These are phyloP conservation scores for Triangularia verruculosa DNA, from an alignment of 2,329 filamentous ascomycete species.

Conservation along the genomic window DNA sequence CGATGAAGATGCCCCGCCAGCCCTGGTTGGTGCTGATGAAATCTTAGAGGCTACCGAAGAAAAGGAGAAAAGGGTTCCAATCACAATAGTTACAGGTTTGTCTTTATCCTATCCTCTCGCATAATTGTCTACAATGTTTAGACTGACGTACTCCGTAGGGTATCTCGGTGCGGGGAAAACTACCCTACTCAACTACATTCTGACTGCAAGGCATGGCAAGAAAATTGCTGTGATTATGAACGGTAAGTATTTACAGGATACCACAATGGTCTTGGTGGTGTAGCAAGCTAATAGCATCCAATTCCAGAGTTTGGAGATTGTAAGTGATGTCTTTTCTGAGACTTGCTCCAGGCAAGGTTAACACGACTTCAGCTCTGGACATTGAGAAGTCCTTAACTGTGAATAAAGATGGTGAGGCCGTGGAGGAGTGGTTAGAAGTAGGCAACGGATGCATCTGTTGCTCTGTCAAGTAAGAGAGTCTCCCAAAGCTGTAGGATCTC, in stretches of 20 bases:
- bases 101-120: slow-evolving; percentile 30
- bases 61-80: slow-evolving; percentile 66
- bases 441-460: slow-evolving; percentile 98
- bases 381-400: slow-evolving; percentile 96
- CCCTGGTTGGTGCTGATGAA: slow-evolving; percentile 52
- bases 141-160: slow-evolving; percentile 47
- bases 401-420: slow-evolving; percentile 75
- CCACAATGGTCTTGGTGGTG: slow-evolving; percentile 21
- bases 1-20: slow-evolving; percentile 60
- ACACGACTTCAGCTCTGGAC: slow-evolving; percentile 64
- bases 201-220: slow-evolving; percentile 93
- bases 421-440: slow-evolving; percentile 92
- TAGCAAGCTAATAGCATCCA: slow-evolving; percentile 18
- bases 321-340: slow-evolving; percentile 16
- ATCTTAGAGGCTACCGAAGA: slow-evolving; percentile 44
- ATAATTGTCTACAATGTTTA: slow-evolving; percentile 2
- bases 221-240: slow-evolving; percentile 98
- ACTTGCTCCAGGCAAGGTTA: slow-evolving; percentile 14
- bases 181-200: slow-evolving; percentile 90
- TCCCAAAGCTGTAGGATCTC: not conserved
- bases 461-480: slow-evolving; percentile 72
- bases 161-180: slow-evolving; percentile 97
- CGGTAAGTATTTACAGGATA: slow-evolving; percentile 50
- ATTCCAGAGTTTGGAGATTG: slow-evolving; percentile 31
- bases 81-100: slow-evolving; percentile 80